phyloP scores from a whole-genome alignment of 108 stramenopile species.

The Nitzschia palea region DNA sequence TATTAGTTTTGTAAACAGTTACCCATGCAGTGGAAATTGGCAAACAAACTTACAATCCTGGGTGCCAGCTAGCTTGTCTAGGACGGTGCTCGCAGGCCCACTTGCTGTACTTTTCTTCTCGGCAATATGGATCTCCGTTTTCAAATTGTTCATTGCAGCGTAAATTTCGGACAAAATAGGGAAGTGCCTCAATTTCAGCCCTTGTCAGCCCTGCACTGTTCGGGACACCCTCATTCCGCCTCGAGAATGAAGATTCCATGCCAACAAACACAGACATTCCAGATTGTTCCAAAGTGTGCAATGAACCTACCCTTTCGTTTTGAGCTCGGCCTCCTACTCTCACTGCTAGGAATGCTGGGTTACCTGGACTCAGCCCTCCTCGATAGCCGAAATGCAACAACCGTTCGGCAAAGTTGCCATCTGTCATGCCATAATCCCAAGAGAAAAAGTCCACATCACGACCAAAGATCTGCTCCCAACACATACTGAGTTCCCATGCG shows the following conservation, averaged over 20 bases:
- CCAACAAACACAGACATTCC: conserved; percentile 33
- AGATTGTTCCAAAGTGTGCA: conserved; percentile 19
- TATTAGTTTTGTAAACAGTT: not conserved
- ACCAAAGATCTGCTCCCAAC: conserved; percentile 69
- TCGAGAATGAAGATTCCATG: not conserved
- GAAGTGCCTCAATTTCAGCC: conserved; percentile 32
- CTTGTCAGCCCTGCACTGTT: conserved; percentile 23
- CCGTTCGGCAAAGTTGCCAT: conserved; percentile 16
- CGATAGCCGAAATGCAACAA: conserved; percentile 36
- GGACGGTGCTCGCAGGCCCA: conserved; percentile 16
- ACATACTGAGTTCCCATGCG: conserved; percentile 53
- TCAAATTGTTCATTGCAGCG: conserved; percentile 40
- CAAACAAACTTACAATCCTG: conserved; percentile 54
- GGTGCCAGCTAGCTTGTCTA: conserved; percentile 46
- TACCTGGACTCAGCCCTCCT: conserved; percentile 22
- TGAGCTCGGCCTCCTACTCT: not conserved
- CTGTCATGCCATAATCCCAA: conserved; percentile 71
- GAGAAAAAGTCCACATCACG: conserved; percentile 59
- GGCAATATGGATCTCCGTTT: conserved; percentile 50
- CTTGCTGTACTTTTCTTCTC: conserved; percentile 34
- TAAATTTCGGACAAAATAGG: conserved; percentile 37
- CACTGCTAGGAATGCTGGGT: conserved; percentile 36
- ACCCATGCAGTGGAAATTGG: not conserved
- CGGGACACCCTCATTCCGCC: conserved; percentile 29
- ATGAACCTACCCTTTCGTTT: not conserved